Conservation (phyloP, 805 yeast genomes). For the Clavispora santaluciae region DNA sequence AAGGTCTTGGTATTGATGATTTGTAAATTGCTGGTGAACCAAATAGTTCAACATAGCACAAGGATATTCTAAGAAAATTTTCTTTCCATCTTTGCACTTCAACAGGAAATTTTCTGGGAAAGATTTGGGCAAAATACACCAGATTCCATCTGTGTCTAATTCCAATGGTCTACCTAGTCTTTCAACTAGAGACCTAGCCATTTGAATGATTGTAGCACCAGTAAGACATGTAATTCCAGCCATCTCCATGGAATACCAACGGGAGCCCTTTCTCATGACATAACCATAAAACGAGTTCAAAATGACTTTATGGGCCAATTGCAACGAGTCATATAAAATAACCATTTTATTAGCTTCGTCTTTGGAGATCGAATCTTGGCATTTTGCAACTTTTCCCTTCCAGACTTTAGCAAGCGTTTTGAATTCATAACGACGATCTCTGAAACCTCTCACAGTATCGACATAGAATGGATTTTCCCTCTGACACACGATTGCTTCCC, state of each 20-base stretch:
- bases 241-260: constrained; percentile 99
- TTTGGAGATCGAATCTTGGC: constrained; percentile 53
- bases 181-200: constrained; percentile 91
- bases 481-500: constrained; percentile 95
- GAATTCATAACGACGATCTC: constrained; percentile 95
- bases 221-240: constrained; percentile 98
- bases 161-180: constrained; percentile 93
- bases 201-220: constrained; percentile 96
- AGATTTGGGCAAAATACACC: constrained; percentile 94
- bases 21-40: constrained; percentile 88
- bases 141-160: constrained; percentile 97
- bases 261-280: constrained; percentile 97
- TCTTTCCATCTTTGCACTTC: constrained; percentile 71
- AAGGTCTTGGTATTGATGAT: constrained; percentile 88
- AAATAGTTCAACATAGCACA: constrained; percentile 93
- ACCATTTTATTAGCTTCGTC: constrained; percentile 96
- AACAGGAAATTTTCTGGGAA: constrained; percentile 87
- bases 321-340: constrained; percentile 89
- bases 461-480: constrained; percentile 97
- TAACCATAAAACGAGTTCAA: constrained; percentile 96
- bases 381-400: constrained; percentile 71
- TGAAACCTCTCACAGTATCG: constrained; percentile 85
- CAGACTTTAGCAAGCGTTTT: constrained; percentile 90
- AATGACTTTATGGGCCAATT: constrained; percentile 94
- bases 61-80: constrained; percentile 77